These are phyloP conservation scores for Auriscalpium vulgare DNA, from an alignment of 768 basidiomycete genomes.

Conservation along the genomic window DNA sequence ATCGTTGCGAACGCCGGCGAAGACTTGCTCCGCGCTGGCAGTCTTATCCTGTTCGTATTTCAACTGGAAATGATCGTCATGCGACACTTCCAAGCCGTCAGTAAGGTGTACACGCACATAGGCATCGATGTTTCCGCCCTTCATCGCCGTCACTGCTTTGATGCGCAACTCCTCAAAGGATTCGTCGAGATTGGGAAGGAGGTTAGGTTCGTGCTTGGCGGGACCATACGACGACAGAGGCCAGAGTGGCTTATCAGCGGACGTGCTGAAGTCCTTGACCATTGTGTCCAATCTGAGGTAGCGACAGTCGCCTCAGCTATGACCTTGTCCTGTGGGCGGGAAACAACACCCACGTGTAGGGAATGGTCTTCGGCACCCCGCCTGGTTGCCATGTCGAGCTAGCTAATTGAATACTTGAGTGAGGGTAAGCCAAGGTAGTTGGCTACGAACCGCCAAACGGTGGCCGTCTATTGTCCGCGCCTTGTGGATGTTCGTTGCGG, in stretches of 20 bases:
- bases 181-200: conserved; percentile 59
- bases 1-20: conserved; percentile 37
- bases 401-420: conserved; percentile 9
- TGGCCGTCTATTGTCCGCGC: conserved; percentile 17
- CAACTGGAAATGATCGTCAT: conserved; percentile 20
- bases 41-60: conserved; percentile 52
- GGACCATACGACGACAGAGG: conserved; percentile 74
- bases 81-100: background rate
- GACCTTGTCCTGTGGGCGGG: background rate
- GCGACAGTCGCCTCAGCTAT: background rate
- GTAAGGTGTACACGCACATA: conserved; percentile 44
- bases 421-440: conserved; percentile 6
- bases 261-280: conserved; percentile 39
- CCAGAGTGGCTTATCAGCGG: conserved; percentile 62
- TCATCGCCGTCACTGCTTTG: conserved; percentile 46
- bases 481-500: conserved; percentile 50
- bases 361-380: conserved; percentile 6
- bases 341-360: conserved; percentile 5
- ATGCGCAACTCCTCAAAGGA: conserved; percentile 71
- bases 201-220: conserved; percentile 58
- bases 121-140: conserved; percentile 45
- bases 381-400: conserved; percentile 9
- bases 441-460: conserved; percentile 40
- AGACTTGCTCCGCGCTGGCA: conserved; percentile 39
- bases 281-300: conserved; percentile 50